Base-by-base conservation (phyloP, 2,329 filamentous ascomycete species). In the Biscogniauxia sp. region DNA sequence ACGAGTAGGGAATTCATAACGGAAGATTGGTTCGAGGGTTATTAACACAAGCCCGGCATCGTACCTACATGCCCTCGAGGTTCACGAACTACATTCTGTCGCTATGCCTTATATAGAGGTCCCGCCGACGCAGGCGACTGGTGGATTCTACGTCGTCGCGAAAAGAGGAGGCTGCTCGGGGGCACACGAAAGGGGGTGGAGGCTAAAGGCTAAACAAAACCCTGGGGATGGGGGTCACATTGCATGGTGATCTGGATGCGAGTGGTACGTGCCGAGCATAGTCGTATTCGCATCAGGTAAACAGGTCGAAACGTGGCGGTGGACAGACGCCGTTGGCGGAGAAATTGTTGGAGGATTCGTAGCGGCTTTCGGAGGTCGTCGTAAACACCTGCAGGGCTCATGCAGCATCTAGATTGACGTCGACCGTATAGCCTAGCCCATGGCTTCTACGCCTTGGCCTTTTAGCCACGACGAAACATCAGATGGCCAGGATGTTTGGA, bases 1-100 rank as follows among this genome's bases (percentile, higher is more conserved):
- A 51, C 51, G 32, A 62, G 17, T 17, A 61, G 7, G 7, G 51
- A 57, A 53, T 67, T 66, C 65, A 66, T 73, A 25, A 45, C 25
- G 55, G 25, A 58, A 51, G 37, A 23, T 6, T 20, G 51, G n/a
- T 2, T 45, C 13, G 37, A 45, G n/a, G n/a, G 37, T 17, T 9
- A 41, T 25, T 20, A 11, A 49, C 20, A 8, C 51, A 20, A 50
- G 37, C 17, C 20, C 11, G 11, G 54, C 6, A 3, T 51, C 19
- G n/a, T 19, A 20, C 50, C 37, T n/a, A 45, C 37, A 45, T 5
- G 5, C 37, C 37, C 17, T 45, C 37, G 11, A 45, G 15, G n/a
- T 45, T 1, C 28, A 13, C 28, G 6, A 45, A 45, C 37, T 45
- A 17, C 37, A n/a, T 3, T 6, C 37, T 13, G 11, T 45, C 17